Percentiles rank a stretch among this genome's conserved stretches.
Evolutionary conservation across 352 stramenopile species (phyloP).

Genomic region (Globisporangium splendens): DNA sequence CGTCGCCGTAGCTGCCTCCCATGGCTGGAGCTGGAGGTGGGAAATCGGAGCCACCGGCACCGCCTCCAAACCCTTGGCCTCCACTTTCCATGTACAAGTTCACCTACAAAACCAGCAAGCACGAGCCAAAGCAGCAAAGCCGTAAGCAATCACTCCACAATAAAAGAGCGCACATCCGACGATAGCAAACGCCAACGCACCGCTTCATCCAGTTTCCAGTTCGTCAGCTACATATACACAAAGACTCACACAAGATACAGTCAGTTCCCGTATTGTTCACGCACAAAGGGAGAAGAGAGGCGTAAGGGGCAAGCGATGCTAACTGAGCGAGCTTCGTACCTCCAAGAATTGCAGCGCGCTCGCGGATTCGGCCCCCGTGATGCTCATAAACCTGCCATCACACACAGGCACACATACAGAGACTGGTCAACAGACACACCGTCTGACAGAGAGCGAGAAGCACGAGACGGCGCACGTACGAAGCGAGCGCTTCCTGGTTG

Average conservation of each 20-base stretch:
- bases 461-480: constrained; percentile 23
- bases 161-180: neutral
- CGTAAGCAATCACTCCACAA: too few species aligned
- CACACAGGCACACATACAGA: neutral
- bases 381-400: constrained; percentile 77
- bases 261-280: neutral
- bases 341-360: constrained; percentile 76
- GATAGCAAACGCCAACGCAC: constrained; percentile 32
- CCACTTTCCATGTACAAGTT: constrained; percentile 87
- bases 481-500: constrained; percentile 36
- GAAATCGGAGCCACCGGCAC: constrained; percentile 5
- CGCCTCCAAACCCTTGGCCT: constrained; percentile 24
- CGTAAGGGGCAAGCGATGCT: neutral
- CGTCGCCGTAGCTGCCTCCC: constrained; percentile 27
- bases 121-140: neutral
- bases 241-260: neutral
- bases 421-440: neutral
- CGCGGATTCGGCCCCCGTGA: constrained; percentile 66
- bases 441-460: neutral
- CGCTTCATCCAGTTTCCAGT: constrained; percentile 70
- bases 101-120: constrained; percentile 26
- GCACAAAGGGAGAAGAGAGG: neutral
- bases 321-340: constrained; percentile 18
- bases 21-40: constrained; percentile 30
- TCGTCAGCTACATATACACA: constrained; percentile 47